Evolutionary conservation across 805 yeast genomes (phyloP), one percentile per base, ranked within the genome.

Genomic region (Candida coquimbonensis): DNA sequence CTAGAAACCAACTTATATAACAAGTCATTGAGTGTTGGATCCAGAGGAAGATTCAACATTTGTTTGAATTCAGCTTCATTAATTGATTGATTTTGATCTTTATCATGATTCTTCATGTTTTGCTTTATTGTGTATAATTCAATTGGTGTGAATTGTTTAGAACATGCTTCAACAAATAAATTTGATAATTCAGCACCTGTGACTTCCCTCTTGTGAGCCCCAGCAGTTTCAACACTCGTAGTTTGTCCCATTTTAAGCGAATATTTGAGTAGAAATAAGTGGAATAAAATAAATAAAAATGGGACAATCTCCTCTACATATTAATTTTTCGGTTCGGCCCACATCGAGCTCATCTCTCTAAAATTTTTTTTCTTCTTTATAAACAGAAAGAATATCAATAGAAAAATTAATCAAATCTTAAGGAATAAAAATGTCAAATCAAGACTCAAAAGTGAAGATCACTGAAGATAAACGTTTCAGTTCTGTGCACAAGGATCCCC

Each of bases 401-500:
- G 24, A 35, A 9, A n/a, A 14, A 13, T 7, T 3, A 33, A n/a
- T 16, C 11, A n/a, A 16, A 35, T 17, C 12, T 12, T 17, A 14
- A 5, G 12, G 13, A 17, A 9, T 11, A 4, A 35, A 17, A 11
- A 19, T 12, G 24, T 11, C 37, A 9, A 35, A 35, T 38, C 42
- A 27, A 38, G 45, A 47, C 16, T 51, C 42, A 38, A 41, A 47
- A 35, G 44, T 48, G 7, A 29, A 29, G 12, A 42, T 73, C 7
- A 74, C 81, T 3, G 57, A 64, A 4, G 98, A 93, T 67, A 75
- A 82, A 24, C 78, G 98, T 61, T 91, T 91, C 64, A 67, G 84
- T 9, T 70, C 80, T 9, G 83, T 91, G 7, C 87, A 83, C 55
- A 78, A 75, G 52, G 99, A 93, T 64, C 98, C 98, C 5, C 74